Percentiles rank a stretch among this genome's conserved stretches.
These are phyloP conservation scores for Paracamarosporium sp. DNA, from an alignment of 2,329 filamentous ascomycete species.

Conservation along the genomic window DNA sequence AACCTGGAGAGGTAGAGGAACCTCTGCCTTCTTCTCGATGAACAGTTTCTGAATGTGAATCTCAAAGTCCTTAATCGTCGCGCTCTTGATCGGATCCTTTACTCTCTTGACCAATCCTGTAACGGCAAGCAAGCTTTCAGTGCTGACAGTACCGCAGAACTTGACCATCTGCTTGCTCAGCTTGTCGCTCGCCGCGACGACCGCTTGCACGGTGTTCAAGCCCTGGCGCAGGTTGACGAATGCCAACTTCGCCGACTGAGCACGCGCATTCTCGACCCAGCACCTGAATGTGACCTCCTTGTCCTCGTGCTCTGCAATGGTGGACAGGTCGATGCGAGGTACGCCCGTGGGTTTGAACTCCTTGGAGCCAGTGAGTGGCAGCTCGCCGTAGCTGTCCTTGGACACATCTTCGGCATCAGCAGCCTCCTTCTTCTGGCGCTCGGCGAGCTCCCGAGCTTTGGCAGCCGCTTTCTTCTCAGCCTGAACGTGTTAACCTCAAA, in stretches of 20 bases:
- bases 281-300: conserved; percentile 73
- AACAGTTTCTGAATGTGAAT: conserved; percentile 88
- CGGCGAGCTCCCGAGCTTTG: conserved; percentile 59
- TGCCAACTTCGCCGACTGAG: conserved; percentile 88
- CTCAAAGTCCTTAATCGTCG: conserved; percentile 79
- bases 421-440: conserved; percentile 62
- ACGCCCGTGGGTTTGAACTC: conserved; percentile 59
- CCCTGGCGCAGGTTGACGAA: conserved; percentile 85
- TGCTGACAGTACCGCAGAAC: conserved; percentile 76
- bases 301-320: conserved; percentile 40
- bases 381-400: conserved; percentile 80
- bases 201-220: conserved; percentile 81
- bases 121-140: conserved; percentile 83
- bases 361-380: conserved; percentile 64
- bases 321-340: conserved; percentile 65
- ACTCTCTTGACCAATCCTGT: conserved; percentile 83
- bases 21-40: conserved; percentile 70
- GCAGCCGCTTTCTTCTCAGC: conserved; percentile 50
- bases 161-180: conserved; percentile 92
- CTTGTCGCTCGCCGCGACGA: conserved; percentile 68
- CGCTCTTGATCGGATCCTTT: conserved; percentile 86
- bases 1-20: conserved; percentile 66
- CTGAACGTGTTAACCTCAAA: conserved; percentile 19
- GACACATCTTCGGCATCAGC: conserved; percentile 70
- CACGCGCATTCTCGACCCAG: conserved; percentile 85